Conservation (phyloP, 805 yeast species). For the Middelhovenomyces tepae region DNA sequence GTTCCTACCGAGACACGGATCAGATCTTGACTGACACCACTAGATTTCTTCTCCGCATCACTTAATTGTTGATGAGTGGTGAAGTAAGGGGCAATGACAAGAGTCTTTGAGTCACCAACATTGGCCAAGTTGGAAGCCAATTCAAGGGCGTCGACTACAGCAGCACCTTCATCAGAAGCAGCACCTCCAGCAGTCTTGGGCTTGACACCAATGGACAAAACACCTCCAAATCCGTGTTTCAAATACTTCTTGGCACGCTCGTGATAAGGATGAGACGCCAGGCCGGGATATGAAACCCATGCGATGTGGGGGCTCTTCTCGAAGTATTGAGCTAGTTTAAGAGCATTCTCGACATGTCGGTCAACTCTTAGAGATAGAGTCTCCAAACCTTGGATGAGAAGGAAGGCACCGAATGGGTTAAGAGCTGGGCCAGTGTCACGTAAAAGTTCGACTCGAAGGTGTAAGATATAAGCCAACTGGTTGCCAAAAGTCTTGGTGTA, state of each 20-base stretch:
- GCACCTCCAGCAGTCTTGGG: conserved; percentile 45
- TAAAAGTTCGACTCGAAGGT: conserved; percentile 71
- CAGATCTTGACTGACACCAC: conserved; percentile 85
- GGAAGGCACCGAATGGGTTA: conserved; percentile 83
- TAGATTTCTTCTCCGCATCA: conserved; percentile 67
- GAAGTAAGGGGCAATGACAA: conserved; percentile 91
- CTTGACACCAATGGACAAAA: conserved; percentile 83
- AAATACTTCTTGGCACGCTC: conserved; percentile 78
- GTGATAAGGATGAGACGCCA: conserved; percentile 69
- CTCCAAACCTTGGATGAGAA: conserved; percentile 85
- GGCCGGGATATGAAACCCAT: conserved; percentile 92
- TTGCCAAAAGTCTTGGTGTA: conserved; percentile 76
- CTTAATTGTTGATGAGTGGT: conserved; percentile 91
- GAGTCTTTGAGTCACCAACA: conserved; percentile 93
- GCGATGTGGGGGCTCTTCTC: conserved; percentile 60
- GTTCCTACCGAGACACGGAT: conserved; percentile 87
- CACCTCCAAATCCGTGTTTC: conserved; percentile 75
- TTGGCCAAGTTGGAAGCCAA: conserved; percentile 90
- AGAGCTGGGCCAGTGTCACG: conserved; percentile 89
- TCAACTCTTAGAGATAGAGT: conserved; percentile 90
- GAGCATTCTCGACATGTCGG: conserved; percentile 79
- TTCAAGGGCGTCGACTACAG: conserved; percentile 73
- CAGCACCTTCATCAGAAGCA: conserved; percentile 71
- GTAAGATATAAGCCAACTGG: conserved; percentile 61
- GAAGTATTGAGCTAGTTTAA: conserved; percentile 68